Evolutionary conservation across 1,284 basidiomycete species (phyloP).

Genomic region (Rhodotorula sp.): DNA sequence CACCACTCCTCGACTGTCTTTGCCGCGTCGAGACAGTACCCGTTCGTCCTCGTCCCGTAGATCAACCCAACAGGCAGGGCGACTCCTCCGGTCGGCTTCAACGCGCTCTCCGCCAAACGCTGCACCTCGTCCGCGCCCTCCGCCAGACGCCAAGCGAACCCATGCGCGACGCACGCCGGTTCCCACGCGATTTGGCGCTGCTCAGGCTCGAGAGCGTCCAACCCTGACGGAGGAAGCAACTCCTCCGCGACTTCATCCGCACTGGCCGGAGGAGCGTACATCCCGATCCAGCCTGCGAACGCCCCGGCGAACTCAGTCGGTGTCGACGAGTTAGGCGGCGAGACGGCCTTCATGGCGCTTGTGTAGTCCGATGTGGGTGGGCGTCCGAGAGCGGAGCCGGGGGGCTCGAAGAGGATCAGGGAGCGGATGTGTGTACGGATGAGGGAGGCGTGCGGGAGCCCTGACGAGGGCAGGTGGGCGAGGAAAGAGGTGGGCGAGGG

Average conservation of each 20-base stretch:
- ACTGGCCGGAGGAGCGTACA: slow-evolving; percentile 4
- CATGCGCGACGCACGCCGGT: slow-evolving; percentile 11
- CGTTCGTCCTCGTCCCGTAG: slow-evolving; percentile 15
- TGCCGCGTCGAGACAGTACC: slow-evolving; percentile 22
- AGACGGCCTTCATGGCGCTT: slow-evolving; percentile 18
- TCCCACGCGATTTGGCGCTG: slow-evolving; percentile 17
- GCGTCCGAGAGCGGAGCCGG: slow-evolving; percentile 26
- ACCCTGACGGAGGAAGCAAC: neutral
- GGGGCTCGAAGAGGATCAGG: slow-evolving; percentile 28
- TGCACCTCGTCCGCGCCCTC: neutral
- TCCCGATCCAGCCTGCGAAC: slow-evolving; percentile 11
- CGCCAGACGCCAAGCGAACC: slow-evolving; percentile 25
- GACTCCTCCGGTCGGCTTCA: neutral
- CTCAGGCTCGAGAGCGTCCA: neutral
- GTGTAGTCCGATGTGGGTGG: slow-evolving; percentile 17
- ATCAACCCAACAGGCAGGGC: slow-evolving; percentile 13
- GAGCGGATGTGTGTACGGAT: slow-evolving; percentile 5
- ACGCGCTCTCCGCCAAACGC: neutral
- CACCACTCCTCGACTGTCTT: slow-evolving; percentile 2
- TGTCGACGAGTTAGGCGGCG: slow-evolving; percentile 11
- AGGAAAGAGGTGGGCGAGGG: slow-evolving; percentile 12
- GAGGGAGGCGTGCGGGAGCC: neutral
- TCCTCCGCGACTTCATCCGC: neutral
- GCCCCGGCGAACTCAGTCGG: slow-evolving; percentile 15
- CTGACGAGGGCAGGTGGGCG: neutral